Conservation (phyloP, 768 basidiomycete species). For the Stropharia rugosoannulata region DNA sequence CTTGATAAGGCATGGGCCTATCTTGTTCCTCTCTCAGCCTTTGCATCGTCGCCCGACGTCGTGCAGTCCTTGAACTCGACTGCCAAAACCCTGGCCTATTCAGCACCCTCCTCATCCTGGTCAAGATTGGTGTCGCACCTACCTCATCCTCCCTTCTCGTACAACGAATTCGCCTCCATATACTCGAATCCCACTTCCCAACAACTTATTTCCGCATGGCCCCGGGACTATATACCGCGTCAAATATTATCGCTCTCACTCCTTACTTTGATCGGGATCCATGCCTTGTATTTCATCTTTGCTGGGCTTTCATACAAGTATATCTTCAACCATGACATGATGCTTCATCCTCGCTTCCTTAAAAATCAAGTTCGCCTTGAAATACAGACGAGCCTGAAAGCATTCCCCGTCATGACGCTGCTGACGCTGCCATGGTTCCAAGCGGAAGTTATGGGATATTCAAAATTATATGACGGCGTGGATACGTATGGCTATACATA, state of each 20-base stretch:
- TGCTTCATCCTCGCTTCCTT: conserved; percentile 90
- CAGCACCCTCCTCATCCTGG: conserved; percentile 45
- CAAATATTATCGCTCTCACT: conserved; percentile 70
- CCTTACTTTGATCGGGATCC: conserved; percentile 80
- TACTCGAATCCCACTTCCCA: conserved; percentile 27
- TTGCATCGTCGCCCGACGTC: conserved; percentile 29
- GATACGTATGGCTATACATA: conserved; percentile 81
- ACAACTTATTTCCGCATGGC: conserved; percentile 69
- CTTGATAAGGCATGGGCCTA: conserved; percentile 81
- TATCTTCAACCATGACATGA: conserved; percentile 96
- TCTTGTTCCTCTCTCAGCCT: conserved; percentile 64
- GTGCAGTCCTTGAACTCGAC: conserved; percentile 34
- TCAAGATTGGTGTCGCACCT: conserved; percentile 51
- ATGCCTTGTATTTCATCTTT: conserved; percentile 85
- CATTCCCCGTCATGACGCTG: conserved; percentile 81
- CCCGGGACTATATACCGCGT: conserved; percentile 78
- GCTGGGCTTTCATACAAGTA: conserved; percentile 80
- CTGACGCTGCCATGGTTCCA: conserved; percentile 94
- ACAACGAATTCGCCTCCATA: conserved; percentile 31
- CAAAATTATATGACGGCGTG: conserved; percentile 73
- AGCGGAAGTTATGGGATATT: conserved; percentile 86
- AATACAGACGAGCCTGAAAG: conserved; percentile 69
- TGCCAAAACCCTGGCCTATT: conserved; percentile 28
- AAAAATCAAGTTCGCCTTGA: conserved; percentile 84
- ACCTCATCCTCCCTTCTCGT: conserved; percentile 53